phyloP scores from a whole-genome alignment of 768 basidiomycete genomes.

The Boletus bicolor region DNA sequence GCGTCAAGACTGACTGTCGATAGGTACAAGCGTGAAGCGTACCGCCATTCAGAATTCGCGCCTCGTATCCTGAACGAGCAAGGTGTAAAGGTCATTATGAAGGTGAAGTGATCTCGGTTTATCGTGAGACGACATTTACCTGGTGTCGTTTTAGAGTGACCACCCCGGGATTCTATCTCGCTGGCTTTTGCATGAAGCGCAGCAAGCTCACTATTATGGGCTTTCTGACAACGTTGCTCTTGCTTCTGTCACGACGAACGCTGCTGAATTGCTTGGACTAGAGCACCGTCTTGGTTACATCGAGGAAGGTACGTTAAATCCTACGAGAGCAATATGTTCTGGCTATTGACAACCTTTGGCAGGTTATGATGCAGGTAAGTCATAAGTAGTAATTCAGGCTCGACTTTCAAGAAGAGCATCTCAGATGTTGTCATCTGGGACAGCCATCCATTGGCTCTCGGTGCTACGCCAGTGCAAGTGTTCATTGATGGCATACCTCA shows the following conservation, averaged over 20 bases:
- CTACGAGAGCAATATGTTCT: not conserved
- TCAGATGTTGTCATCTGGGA: constrained; percentile 63
- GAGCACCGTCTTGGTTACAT: constrained; percentile 80
- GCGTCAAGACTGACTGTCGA: not conserved
- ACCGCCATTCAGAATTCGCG: constrained; percentile 56
- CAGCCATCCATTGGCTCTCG: constrained; percentile 72
- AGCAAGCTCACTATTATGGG: constrained; percentile 80
- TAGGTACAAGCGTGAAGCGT: constrained; percentile 57
- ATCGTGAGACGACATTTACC: not conserved
- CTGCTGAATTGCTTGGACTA: constrained; percentile 73
- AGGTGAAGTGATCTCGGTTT: constrained; percentile 30
- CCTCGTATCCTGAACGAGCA: constrained; percentile 49
- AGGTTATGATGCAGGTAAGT: constrained; percentile 66
- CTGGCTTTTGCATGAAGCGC: constrained; percentile 79
- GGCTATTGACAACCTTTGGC: constrained; percentile 1
- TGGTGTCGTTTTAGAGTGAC: constrained; percentile 48
- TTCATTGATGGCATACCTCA: constrained; percentile 84
- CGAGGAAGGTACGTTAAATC: constrained; percentile 44
- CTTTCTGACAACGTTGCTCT: constrained; percentile 68
- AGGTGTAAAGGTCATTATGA: constrained; percentile 50
- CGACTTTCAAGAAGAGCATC: not conserved
- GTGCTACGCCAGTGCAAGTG: constrained; percentile 78
- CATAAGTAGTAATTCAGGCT: not conserved
- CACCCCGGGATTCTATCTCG: constrained; percentile 67
- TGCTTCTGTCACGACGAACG: constrained; percentile 67